Evolutionary conservation across 352 stramenopile genomes (phyloP), one percentile per base, ranked within the genome.

Genomic region (Phytophthora quininea): DNA sequence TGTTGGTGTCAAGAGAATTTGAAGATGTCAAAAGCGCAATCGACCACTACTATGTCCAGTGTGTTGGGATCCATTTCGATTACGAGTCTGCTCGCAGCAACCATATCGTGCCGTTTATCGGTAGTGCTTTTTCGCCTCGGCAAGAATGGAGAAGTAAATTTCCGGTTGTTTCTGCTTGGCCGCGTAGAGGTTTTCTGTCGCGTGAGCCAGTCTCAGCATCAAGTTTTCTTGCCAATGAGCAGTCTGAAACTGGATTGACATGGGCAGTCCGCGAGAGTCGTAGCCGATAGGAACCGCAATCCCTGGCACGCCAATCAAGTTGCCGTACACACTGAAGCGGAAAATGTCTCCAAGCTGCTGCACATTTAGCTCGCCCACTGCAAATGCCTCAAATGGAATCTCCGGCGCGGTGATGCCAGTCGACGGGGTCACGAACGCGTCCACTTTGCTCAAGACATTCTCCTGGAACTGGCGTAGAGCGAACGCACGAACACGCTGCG

Each of bases 371-470:
- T 89, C 80, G 4, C 82, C 85, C 27, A 60, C 76, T 30, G 54
- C 51, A 31, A 83, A 72, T 7, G 79, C 79, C 46, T 86, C 81
- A 7, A 30, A 14, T 5, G 70, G 73, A 54, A 97, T 84, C 51
- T 88, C 69, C 1, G 92, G 93, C 5, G 89, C 90, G 6, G 79
- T 85, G 35, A 95, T 86, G 12, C 74, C 87, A 1, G 84, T 90
- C n/a, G 88, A 86, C 8, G 93, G 93, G 12, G 84, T 91, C 54
- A 97, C 71, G 49, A 98, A 95, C n/a, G 90, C 86, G 70, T 98
- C 90, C 53, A 97, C 78, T 53, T 94, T 86, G 59, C 81, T 78
- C 52, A 97, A 89, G 12, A 97, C 74, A 2, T 89, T 74, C 30
- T 87, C 76, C 31, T 84, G 72, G 24, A 95, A 82, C 55, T 95